Base-by-base conservation (phyloP, 257 asterid species). In the Solanum stenotomum region DNA sequence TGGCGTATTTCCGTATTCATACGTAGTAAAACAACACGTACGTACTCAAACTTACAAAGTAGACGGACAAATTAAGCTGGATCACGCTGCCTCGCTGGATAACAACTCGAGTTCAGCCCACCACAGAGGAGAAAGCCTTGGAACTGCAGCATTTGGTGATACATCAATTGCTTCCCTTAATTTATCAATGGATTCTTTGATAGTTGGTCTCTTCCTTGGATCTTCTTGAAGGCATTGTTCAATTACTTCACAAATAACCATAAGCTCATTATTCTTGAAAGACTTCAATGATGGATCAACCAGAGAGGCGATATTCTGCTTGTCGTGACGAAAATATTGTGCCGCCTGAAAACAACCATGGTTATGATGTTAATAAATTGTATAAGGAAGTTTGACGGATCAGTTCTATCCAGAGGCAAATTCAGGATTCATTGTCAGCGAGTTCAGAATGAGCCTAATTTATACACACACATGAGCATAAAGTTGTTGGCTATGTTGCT, bases 71-170 rank as follows among this genome's bases (percentile, higher is more conserved):
- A 25, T 42, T 78, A 42, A 79, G 67, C 38, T 20, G 5, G 46
- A 70, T 46, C 91, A 97, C 88, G 97, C 90, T 1, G 96, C 94
- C 89, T 97, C 99, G 0, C 96, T 90, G 2, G 99, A 96, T 85
- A 95, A 87, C 88, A 97, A 93, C 94, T 97, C 99, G 22, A 97
- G 99, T 90, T 96, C 99, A 46, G 99, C 99, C 99, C 99, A 97
- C 99, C 99, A 97, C 25, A 97, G 96, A 8, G 99, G 99, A 40
- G 99, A 97, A 16, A 94, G 95, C 87, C 98, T 91, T 12, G 99
- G 98, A 22, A 29, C 31, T 2, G 31, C 31, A 29, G 31, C 31
- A 29, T 29, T 29, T 29, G 31, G 31, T 29, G 31, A 29, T 29
- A 29, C 31, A 29, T 29, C 31, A 29, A 29, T 29, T 29, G 31